Conservation (phyloP, 768 basidiomycete species). For the Leucocoprinus sp. region DNA sequence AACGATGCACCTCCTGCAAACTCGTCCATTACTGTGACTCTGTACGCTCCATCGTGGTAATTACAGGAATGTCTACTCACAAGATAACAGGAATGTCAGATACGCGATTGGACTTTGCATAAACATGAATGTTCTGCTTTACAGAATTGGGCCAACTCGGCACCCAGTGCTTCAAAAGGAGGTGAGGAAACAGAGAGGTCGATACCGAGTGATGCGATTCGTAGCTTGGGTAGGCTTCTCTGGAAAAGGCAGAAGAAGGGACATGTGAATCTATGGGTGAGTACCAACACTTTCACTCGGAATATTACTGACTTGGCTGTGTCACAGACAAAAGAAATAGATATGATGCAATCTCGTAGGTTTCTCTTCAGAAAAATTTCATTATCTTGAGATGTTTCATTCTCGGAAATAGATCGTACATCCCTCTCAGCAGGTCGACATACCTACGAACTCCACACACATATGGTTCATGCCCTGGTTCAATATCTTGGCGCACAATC, state of each 20-base stretch:
- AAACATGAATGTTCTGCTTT: slow-evolving; percentile 73
- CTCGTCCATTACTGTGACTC: slow-evolving; percentile 66
- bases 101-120: slow-evolving; percentile 64
- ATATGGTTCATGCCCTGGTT: slow-evolving; percentile 67
- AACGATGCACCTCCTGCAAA: slow-evolving; percentile 70
- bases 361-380: slow-evolving; percentile 4
- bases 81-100: slow-evolving; percentile 53
- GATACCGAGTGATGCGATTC: slow-evolving; percentile 69
- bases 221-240: slow-evolving; percentile 70
- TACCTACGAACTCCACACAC: slow-evolving; percentile 45
- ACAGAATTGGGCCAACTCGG: slow-evolving; percentile 39
- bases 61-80: slow-evolving; percentile 1
- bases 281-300: slow-evolving; percentile 15
- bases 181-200: slow-evolving; percentile 13
- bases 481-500: slow-evolving; percentile 58
- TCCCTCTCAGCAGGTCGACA: slow-evolving; percentile 28
- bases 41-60: slow-evolving; percentile 32
- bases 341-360: slow-evolving; percentile 72
- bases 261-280: slow-evolving; percentile 47
- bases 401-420: slow-evolving; percentile 65
- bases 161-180: slow-evolving; percentile 28
- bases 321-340: slow-evolving; percentile 52
- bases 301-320: background rate
- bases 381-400: background rate
- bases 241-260: slow-evolving; percentile 57